Conservation (phyloP, 2,329 filamentous ascomycete genomes). For the Drechslerella stenobrocha region DNA sequence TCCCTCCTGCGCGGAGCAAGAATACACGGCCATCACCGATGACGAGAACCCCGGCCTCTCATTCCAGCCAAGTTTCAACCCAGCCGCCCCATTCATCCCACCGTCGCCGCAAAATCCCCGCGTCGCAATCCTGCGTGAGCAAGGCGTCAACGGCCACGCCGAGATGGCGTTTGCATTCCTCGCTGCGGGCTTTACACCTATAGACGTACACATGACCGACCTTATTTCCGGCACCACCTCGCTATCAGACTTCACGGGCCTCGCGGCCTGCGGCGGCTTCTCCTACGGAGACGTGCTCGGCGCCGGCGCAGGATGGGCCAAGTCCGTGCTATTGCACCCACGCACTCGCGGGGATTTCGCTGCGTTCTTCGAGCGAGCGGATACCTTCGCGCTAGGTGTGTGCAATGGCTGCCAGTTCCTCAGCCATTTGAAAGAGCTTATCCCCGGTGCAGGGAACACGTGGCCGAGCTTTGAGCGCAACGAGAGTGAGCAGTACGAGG, state of each 20-base stretch:
- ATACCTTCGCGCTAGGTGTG: slow-evolving; percentile 90
- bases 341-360: slow-evolving; percentile 76
- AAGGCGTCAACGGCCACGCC: slow-evolving; percentile 92
- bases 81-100: slow-evolving; percentile 58
- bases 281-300: slow-evolving; percentile 90
- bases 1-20: slow-evolving; percentile 78
- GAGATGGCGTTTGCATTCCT: slow-evolving; percentile 98
- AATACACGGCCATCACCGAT: slow-evolving; percentile 75
- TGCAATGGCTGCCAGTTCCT: slow-evolving; percentile 99
- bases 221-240: slow-evolving; percentile 76
- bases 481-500: slow-evolving; percentile 85
- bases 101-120: slow-evolving; percentile 67
- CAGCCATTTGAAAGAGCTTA: slow-evolving; percentile 76
- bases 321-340: slow-evolving; percentile 83
- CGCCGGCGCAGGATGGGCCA: slow-evolving; percentile 95
- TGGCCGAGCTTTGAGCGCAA: slow-evolving; percentile 92
- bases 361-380: slow-evolving; percentile 71
- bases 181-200: slow-evolving; percentile 82
- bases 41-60: slow-evolving; percentile 77
- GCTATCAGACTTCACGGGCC: slow-evolving; percentile 78
- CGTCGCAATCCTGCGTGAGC: slow-evolving; percentile 90
- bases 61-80: slow-evolving; percentile 78
- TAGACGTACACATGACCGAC: slow-evolving; percentile 97
- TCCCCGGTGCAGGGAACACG: slow-evolving; percentile 73
- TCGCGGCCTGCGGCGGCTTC: slow-evolving; percentile 96